Evolutionary conservation across 2,329 filamentous ascomycete species (phyloP), one percentile per base, ranked within the genome.

Genomic region (Aspergillus puulaauensis): DNA sequence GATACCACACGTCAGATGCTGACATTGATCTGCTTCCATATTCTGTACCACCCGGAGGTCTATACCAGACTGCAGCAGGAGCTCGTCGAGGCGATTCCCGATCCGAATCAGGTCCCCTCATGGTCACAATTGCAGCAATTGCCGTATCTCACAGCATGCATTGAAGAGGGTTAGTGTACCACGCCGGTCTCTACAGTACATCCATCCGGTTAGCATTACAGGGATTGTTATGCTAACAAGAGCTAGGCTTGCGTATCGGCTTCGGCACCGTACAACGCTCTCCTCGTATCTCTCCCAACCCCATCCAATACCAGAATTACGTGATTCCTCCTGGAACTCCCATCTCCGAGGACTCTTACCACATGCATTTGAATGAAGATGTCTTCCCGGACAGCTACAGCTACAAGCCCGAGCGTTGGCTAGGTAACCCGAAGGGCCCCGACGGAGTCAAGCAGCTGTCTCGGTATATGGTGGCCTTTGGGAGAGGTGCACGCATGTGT

Each of bases 371-470:
- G 6, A 45, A 56, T 19, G 46, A 46, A 4, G 24, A 12, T 1
- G 27, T 56, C 3, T 56, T 56, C 39, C 53, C 53, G 6, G 17
- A 15, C 2, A 46, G 46, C 8, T 19, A 27, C 9, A 9, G 9
- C 19, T 56, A 50, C 31, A 12, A 17, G 9, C 53, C 53, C 15
- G 53, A 56, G 39, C 46, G 53, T 17, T 56, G 53, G 53, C 45
- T 56, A 1, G 46, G 45, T 19, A 14, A 40, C 15, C 23, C 24
- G 11, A n/a, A 23, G 6, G 45, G 49, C 19, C 15, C 19, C 17
- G n/a, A 45, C n/a, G 35, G 35, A 11, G 24, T 24, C 6, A 45
- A 33, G 23, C 14, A 43, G 3, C 31, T 49, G 45, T 23, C 33
- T 3, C 23, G 37, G 9, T 24, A 55, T 31, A 49, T 55, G 15